Evolutionary conservation across 805 yeast genomes (phyloP), one percentile per base, ranked within the genome.

Genomic region (Kluyveromyces nonfermentans): DNA sequence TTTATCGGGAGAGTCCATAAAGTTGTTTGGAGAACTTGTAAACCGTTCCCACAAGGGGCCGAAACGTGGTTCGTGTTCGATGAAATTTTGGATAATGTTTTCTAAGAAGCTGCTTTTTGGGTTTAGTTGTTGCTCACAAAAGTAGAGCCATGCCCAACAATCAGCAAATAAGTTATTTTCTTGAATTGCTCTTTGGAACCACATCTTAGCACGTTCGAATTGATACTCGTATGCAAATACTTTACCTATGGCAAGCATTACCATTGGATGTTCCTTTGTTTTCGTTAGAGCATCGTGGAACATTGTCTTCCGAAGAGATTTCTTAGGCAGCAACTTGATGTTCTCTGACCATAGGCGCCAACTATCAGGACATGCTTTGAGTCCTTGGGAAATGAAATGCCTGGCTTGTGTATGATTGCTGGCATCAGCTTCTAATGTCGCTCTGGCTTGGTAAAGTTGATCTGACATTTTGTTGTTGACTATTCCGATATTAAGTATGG

Each of bases 151-250:
- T 1, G 78, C 74, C 83, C 94, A 87, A 2, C 72, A 62, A 61
- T 89, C 97, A 4, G 95, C 97, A 55, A 69, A 74, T n/a, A 63
- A 67, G 1, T 67, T 59, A 44, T 80, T 78, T 2, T 70, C 67
- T n/a, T 64, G 67, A 9, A 81, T 57, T 0, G 93, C 84, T 42
- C 83, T 69, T 39, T 81, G 82, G 44, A 87, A 75, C 87, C 96
- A 89, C 12, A 79, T 71, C 44, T 69, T 66, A 0, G 94, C 85
- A 50, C 79, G 81, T 1, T 72, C 63, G 20, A 71, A 61, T 50
- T 83, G 83, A 0, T 83, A 81, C 20, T 77, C 82, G 1, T 65
- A 54, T 80, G 82, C 81, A 48, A 88, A 79, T 44, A 77, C 74
- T 10, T 70, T 64, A 0, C 93, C 96, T 28, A 87, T 80, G 0